Percentiles rank a stretch among this genome's conserved stretches.
Conservation (phyloP, 2,329 filamentous ascomycete genomes). For the Verticillium isaacii region DNA sequence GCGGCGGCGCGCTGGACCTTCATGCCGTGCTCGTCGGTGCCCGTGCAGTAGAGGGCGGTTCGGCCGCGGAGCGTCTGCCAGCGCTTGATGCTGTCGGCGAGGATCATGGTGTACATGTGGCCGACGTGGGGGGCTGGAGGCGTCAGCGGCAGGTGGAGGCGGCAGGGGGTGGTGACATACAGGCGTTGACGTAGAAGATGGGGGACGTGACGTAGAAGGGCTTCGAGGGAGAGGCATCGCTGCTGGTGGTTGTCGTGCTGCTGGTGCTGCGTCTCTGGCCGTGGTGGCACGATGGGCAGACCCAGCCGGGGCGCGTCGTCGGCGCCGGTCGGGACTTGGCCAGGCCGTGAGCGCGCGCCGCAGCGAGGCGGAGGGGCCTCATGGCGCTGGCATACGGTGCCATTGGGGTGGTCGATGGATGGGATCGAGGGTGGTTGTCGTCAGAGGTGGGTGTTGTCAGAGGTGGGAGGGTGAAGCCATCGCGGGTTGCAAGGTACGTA, state of each 20-base stretch:
- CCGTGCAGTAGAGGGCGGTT: constrained; percentile 73
- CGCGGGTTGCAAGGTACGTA: too few relatives aligned
- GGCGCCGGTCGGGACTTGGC: constrained; percentile 1
- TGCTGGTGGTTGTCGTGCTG: constrained; percentile 5
- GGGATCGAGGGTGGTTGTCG: not conserved
- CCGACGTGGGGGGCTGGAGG: constrained; percentile 80
- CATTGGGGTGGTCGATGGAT: not conserved
- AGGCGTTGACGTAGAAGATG: constrained; percentile 98
- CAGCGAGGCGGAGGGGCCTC: constrained; percentile 6
- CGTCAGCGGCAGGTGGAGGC: not conserved
- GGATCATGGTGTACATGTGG: constrained; percentile 88
- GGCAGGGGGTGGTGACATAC: constrained; percentile 38
- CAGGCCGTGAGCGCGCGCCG: constrained; percentile 1
- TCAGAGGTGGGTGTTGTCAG: not conserved
- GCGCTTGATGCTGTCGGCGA: constrained; percentile 86
- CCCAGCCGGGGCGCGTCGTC: constrained; percentile 16
- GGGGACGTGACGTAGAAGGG: constrained; percentile 94
- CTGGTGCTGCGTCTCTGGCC: constrained; percentile 14
- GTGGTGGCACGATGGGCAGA: constrained; percentile 21
- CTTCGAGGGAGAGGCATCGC: constrained; percentile 41
- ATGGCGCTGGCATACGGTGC: not conserved
- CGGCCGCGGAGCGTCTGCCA: constrained; percentile 77
- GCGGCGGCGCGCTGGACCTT: constrained; percentile 89
- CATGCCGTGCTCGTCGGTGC: constrained; percentile 96
- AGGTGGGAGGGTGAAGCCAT: not conserved